Evolutionary conservation across 495 filamentous ascomycete species (phyloP).

Genomic region (Cercophora scortea): DNA sequence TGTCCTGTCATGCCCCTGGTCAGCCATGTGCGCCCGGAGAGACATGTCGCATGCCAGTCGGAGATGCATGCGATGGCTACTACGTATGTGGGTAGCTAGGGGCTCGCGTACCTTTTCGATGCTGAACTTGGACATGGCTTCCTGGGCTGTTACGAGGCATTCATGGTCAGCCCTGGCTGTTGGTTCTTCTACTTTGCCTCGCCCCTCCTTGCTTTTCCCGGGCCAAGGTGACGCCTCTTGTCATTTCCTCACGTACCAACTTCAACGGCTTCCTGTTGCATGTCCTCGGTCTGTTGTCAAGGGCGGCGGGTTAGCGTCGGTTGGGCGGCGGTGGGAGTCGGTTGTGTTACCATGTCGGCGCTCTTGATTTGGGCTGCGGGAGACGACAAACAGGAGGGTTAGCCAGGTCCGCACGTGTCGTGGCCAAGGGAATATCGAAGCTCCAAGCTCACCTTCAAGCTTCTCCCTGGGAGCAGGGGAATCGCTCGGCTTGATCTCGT

Average conservation of each 20-base stretch:
- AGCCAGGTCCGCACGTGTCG: conserved; percentile 1
- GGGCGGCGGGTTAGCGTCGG: not conserved
- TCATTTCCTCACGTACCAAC: conserved; percentile 58
- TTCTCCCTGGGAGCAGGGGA: conserved; percentile 29
- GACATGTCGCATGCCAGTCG: not conserved
- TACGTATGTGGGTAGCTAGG: not conserved
- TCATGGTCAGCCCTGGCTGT: no score
- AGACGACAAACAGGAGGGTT: not conserved
- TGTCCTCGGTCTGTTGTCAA: conserved; percentile 71
- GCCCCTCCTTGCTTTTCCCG: not conserved
- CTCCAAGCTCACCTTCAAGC: conserved; percentile 24
- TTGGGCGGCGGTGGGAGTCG: conserved; percentile 1
- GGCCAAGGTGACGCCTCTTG: no score
- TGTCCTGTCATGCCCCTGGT: conserved; percentile 52
- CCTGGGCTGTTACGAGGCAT: conserved; percentile 54
- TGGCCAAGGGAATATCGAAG: not conserved
- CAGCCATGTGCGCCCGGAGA: not conserved
- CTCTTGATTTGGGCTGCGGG: conserved; percentile 84
- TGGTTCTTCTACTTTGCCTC: no score
- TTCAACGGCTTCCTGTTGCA: conserved; percentile 91
- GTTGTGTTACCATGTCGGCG: conserved; percentile 82
- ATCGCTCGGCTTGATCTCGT: conserved; percentile 17
- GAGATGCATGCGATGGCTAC: not conserved
- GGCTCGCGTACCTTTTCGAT: conserved; percentile 72
- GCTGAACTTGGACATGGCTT: conserved; percentile 86